Evolutionary conservation across 208 protist species (phyloP).

Genomic region (Phytomonas francai): DNA sequence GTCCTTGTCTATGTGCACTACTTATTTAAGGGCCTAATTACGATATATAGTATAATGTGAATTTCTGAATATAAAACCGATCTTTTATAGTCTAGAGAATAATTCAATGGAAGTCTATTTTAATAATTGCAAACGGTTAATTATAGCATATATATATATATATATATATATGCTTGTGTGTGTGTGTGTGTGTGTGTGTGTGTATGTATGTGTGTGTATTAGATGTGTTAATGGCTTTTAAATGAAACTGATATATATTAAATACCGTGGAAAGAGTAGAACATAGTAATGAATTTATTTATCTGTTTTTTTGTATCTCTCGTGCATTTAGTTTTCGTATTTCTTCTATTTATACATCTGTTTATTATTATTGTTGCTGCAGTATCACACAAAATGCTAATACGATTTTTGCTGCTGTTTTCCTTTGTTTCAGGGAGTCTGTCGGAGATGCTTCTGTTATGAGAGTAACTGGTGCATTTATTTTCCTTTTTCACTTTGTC

Average conservation of each 20-base stretch:
- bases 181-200: slow-evolving; percentile 1
- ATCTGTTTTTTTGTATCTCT: slow-evolving; percentile 2
- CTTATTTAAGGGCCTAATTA: not conserved
- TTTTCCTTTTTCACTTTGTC: not conserved
- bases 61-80: not conserved
- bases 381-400: slow-evolving; percentile 4
- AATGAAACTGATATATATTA: not conserved
- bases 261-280: not conserved
- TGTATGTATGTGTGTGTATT: not conserved
- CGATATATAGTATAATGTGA: not conserved
- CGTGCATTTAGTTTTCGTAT: slow-evolving; percentile 1
- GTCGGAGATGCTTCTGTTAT: not conserved
- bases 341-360: not conserved
- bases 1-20: not conserved
- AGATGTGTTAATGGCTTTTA: not conserved
- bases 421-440: slow-evolving; percentile 6
- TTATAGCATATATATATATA: slow-evolving; percentile 3
- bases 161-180: slow-evolving; percentile 2
- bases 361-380: slow-evolving; percentile 1
- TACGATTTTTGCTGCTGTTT: not conserved
- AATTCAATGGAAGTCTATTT: not conserved
- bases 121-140: not conserved
- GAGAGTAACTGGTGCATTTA: not conserved
- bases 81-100: not conserved
- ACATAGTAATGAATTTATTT: slow-evolving; percentile 1